These are phyloP conservation scores for Paramecium primaurelia DNA, from an alignment of 73 alveolate species.

Conservation along the genomic window DNA sequence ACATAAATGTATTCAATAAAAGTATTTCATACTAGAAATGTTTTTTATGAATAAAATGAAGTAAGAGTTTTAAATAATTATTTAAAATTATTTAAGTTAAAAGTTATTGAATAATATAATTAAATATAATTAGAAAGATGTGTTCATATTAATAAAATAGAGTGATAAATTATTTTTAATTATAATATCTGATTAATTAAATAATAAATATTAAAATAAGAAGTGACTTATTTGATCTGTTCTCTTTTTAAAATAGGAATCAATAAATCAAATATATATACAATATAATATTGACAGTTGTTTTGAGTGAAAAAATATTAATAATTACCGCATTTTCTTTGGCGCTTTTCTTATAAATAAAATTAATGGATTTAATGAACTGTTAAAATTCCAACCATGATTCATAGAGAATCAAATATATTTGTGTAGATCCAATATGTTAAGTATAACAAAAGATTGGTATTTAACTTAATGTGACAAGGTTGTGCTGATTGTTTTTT, in stretches of 20 bases:
- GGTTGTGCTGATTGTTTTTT: conserved; percentile 43
- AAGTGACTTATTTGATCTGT: no score
- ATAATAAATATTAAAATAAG: no score
- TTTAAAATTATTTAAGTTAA: no score
- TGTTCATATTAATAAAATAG: no score
- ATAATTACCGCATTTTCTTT: neutral
- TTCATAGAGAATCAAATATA: neutral
- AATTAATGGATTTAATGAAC: neutral
- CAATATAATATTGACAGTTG: neutral
- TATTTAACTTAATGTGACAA: neutral
- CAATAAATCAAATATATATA: no score
- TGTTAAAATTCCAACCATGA: neutral
- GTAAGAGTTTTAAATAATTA: no score
- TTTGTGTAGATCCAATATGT: conserved; percentile 20
- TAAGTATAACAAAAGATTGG: neutral
- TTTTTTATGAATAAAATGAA: no score
- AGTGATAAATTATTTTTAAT: no score
- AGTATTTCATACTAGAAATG: no score
- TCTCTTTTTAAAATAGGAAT: neutral
- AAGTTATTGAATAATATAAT: no score
- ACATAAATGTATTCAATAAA: neutral
- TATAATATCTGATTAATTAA: no score
- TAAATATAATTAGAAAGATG: no score
- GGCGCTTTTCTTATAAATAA: neutral
- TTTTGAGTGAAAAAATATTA: neutral